Evolutionary conservation across 2,329 filamentous ascomycete species (phyloP), one percentile per base, ranked within the genome.

Genomic region (Talaromyces sp.): DNA sequence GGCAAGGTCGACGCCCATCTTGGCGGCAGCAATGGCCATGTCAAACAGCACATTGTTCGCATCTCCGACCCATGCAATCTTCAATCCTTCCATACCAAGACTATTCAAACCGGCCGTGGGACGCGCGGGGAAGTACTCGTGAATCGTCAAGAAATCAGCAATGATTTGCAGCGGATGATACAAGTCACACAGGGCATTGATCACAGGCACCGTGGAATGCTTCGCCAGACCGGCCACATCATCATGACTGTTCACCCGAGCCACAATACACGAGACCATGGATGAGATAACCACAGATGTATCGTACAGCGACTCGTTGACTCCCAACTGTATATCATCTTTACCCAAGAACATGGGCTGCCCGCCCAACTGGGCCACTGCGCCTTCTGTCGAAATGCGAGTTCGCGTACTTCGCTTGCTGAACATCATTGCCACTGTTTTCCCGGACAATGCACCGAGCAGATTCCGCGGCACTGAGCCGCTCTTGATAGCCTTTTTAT

Each of bases 1-100:
- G 1, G 90, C 81, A 64, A 99, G 84, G 68, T 96, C 84, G 27
- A 96, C 86, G 52, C 95, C 95, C 68, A 93, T 84, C 79, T 97
- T 98, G 68, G 89, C 80, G 60, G 90, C 92, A 46, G 85, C 93
- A 66, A 95, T 93, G 55, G 93, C 92, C 58, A 98, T 83, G 72
- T 99, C 93, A 71, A 93, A 97, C 26, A 98, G 85, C 29, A 99
- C 93, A 68, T 99, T 99, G 80, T 98, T 99, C 11, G 92, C 91
- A 73, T 99, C 93, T 58, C 93, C 93, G 52, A 99, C 82, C 95
- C 95, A 99, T 17, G 95, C 93, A 63, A 98, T 85, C 78, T 96
- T 98, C 69, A 96, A 77, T 0, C 91, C 91, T 66, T 90, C 84
- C 4, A 96, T 80, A 1, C 90, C 89, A 8, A 96, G 81, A 57